Percentiles rank a stretch among this genome's conserved stretches.
These are phyloP conservation scores for Tylopilus plumbeoviolaceoides DNA, from an alignment of 768 basidiomycete genomes.

Conservation along the genomic window DNA sequence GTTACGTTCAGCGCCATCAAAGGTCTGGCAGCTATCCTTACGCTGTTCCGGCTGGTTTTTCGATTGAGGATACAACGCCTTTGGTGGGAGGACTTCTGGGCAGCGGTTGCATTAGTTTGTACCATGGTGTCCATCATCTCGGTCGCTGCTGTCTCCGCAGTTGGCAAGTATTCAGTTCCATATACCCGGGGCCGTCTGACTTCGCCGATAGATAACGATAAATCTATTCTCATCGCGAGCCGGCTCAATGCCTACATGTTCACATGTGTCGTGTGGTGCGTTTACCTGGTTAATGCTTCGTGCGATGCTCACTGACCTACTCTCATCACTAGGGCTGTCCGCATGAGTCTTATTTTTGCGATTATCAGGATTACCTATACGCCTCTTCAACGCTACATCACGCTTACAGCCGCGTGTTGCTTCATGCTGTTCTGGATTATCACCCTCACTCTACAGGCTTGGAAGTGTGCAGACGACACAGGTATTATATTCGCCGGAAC, in stretches of 20 bases:
- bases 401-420: not conserved
- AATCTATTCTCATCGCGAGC: not conserved
- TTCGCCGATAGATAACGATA: conserved; percentile 1
- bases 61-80: conserved; percentile 11
- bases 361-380: conserved; percentile 7
- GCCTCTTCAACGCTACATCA: not conserved
- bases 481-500: not conserved
- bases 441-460: conserved; percentile 4
- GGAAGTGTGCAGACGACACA: conserved; percentile 5
- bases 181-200: not conserved
- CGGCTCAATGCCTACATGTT: conserved; percentile 10
- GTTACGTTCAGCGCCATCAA: not conserved
- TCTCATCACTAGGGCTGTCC: conserved; percentile 14
- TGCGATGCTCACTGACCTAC: not conserved
- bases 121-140: not conserved
- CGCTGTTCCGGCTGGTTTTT: conserved; percentile 9
- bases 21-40: not conserved
- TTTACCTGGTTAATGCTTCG: not conserved
- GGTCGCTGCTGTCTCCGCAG: not conserved
- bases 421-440: conserved; percentile 3
- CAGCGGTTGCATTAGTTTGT: conserved; percentile 2
- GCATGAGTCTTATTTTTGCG: conserved; percentile 15
- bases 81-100: conserved; percentile 24
- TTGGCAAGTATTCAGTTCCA: not conserved
- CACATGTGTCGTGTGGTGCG: conserved; percentile 10